Conservation (phyloP, 305 asterid species). For the Nicotiana rustica region DNA sequence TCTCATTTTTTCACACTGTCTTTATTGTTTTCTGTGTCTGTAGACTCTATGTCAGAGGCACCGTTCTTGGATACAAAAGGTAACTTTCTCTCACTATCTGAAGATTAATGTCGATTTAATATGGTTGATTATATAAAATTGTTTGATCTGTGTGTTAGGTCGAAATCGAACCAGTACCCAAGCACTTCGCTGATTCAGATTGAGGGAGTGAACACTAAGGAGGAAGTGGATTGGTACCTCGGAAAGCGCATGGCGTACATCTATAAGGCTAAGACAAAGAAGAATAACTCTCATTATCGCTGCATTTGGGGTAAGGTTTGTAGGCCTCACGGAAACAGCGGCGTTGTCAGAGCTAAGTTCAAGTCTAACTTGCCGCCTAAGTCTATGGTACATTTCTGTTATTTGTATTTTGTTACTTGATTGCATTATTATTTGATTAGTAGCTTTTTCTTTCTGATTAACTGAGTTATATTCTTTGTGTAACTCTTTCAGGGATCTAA, state of each 20-base stretch:
- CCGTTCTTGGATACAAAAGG: slow-evolving; percentile 73
- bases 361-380: slow-evolving; percentile 89
- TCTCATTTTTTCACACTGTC: background rate
- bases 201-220: slow-evolving; percentile 91
- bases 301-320: slow-evolving; percentile 94
- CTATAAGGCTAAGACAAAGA: slow-evolving; percentile 94
- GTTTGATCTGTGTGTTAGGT: slow-evolving; percentile 46
- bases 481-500: slow-evolving; percentile 62
- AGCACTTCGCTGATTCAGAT: slow-evolving; percentile 86
- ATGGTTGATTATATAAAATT: too few species aligned
- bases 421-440: background rate
- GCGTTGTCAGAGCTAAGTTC: slow-evolving; percentile 84
- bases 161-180: slow-evolving; percentile 93
- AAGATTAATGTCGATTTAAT: too few species aligned
- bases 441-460: background rate
- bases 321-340: slow-evolving; percentile 90
- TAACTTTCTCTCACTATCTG: background rate
- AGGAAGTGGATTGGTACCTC: slow-evolving; percentile 85
- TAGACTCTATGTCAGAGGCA: slow-evolving; percentile 63
- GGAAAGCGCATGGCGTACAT: slow-evolving; percentile 90
- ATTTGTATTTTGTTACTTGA: background rate
- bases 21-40: background rate
- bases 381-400: slow-evolving; percentile 60
- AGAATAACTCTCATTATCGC: slow-evolving; percentile 81
- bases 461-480: background rate